Evolutionary conservation across 495 filamentous ascomycete genomes (phyloP).

Genomic region (Daldinia vernicosa): DNA sequence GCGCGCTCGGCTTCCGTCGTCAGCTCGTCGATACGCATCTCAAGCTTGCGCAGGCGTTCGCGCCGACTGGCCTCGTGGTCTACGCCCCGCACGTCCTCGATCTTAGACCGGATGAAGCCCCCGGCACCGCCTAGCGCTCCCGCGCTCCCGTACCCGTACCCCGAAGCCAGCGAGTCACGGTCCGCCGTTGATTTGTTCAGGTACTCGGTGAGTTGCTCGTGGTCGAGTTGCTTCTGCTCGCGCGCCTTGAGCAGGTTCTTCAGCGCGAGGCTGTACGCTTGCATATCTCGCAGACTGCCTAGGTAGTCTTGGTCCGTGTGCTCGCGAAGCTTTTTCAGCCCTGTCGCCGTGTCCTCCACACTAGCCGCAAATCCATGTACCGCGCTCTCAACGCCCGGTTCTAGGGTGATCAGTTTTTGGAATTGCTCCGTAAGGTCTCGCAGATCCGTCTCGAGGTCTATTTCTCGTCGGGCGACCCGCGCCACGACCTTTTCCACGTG

Average conservation of each 20-base stretch:
- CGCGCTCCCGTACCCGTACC: slow-evolving; percentile 67
- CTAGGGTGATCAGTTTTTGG: slow-evolving; percentile 88
- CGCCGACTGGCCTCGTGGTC: slow-evolving; percentile 92
- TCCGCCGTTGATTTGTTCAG: slow-evolving; percentile 89
- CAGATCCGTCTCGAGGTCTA: slow-evolving; percentile 88
- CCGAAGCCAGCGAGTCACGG: slow-evolving; percentile 81
- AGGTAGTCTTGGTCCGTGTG: slow-evolving; percentile 97
- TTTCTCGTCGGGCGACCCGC: slow-evolving; percentile 85
- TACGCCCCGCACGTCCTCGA: slow-evolving; percentile 96
- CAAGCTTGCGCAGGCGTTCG: slow-evolving; percentile 86
- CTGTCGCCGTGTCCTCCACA: slow-evolving; percentile 81
- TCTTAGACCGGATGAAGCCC: slow-evolving; percentile 92
- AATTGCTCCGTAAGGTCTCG: slow-evolving; percentile 91
- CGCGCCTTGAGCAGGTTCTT: slow-evolving; percentile 90
- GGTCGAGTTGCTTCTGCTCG: slow-evolving; percentile 98
- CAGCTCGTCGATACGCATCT: slow-evolving; percentile 88
- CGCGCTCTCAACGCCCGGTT: slow-evolving; percentile 83
- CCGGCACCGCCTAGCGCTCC: slow-evolving; percentile 69
- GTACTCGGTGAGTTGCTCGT: slow-evolving; percentile 94
- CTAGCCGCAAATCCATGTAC: slow-evolving; percentile 85
- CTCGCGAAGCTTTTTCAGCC: slow-evolving; percentile 79
- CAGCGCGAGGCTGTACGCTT: slow-evolving; percentile 83
- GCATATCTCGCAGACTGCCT: slow-evolving; percentile 89
- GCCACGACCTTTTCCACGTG: slow-evolving; percentile 94
- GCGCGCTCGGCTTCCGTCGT: slow-evolving; percentile 88